phyloP scores from a whole-genome alignment of 805 yeast genomes.

The Metahyphopichia silvanorum region DNA sequence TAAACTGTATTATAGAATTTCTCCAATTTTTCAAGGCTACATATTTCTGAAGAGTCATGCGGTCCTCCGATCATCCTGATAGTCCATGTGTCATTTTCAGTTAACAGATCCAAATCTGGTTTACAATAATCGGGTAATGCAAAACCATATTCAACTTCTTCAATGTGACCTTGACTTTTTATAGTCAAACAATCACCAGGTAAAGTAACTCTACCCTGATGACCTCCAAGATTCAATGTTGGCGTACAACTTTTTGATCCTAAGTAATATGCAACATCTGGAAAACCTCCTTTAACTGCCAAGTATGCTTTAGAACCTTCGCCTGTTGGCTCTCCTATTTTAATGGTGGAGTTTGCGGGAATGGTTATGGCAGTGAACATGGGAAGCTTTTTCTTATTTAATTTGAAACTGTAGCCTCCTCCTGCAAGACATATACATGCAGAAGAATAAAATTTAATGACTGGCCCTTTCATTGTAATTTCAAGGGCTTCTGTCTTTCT shows the following conservation, averaged over 20 bases:
- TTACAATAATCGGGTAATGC: conserved; percentile 10
- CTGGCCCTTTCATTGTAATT: conserved; percentile 21
- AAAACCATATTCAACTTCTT: conserved; percentile 8
- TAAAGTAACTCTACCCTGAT: conserved; percentile 23
- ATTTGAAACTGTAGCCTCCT: conserved; percentile 13
- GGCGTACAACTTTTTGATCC: conserved; percentile 27
- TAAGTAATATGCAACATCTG: conserved; percentile 21
- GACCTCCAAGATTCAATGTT: conserved; percentile 22
- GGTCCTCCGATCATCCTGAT: conserved; percentile 22
- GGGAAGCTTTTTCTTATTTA: conserved; percentile 11
- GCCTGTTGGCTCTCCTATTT: conserved; percentile 15
- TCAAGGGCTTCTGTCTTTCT: conserved; percentile 15
- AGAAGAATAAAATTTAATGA: conserved; percentile 17
- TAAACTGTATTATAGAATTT: conserved; percentile 15
- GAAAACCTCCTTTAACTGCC: conserved; percentile 26
- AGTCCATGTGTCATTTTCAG: conserved; percentile 11
- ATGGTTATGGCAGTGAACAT: conserved; percentile 16
- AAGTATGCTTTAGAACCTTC: conserved; percentile 16
- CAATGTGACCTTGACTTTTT: not conserved
- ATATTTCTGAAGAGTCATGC: conserved; percentile 23
- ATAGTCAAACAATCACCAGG: conserved; percentile 22
- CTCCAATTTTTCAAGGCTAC: conserved; percentile 17
- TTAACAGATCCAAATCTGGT: conserved; percentile 9
- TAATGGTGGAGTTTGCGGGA: conserved; percentile 15
- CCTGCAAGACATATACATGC: conserved; percentile 19